Base-by-base conservation (phyloP, 129 eudicot species). In the Flaveria brownii region DNA sequence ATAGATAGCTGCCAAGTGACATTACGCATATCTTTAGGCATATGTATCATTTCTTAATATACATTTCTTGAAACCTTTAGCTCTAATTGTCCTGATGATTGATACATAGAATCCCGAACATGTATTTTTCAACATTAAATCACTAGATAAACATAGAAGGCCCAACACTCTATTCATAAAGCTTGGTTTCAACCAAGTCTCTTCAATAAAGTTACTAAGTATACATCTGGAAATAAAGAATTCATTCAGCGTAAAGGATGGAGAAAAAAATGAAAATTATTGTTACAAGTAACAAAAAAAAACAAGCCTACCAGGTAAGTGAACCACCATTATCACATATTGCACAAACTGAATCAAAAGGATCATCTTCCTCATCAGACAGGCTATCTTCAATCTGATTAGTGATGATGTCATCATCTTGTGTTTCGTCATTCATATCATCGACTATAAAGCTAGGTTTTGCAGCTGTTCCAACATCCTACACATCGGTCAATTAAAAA, bases 271-370 rank as follows among this genome's bases (percentile, higher is more conserved):
- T 9, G 15, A 9, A 20, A 56, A 20, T 22, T 20, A 56, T 9
- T 56, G 63, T 9, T 20, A 56, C 23, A 18, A 9, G 33, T 22
- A 59, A 59, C 65, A 14, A 28, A 28, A 28, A 11, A 43, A 13
- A 70, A 49, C n/a, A 74, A 82, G 42, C 67, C 10, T 81, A 90
- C 98, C 89, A 76, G 13, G 71, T 71, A 77, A 93, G 77, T 0
- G 1, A 2, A 60, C 98, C 98, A 11, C 98, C 98, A 56, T 93
- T 72, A 68, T 93, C 98, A 64, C 98, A 93, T 50, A 93, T 86
- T 52, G 90, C 90, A 85, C 96, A 93, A 70, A 93, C 96, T 45
- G 84, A 71, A 43, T 91, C 97, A 59, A 77, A 85, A 68, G 43
- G 70, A 28, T 86, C 89, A 47, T 77, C 87, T 78, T 89, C 92